Percentiles rank a stretch among this genome's conserved stretches.
Conservation (phyloP, 2,329 filamentous ascomycete species). For the Lizonia empirigonia region DNA sequence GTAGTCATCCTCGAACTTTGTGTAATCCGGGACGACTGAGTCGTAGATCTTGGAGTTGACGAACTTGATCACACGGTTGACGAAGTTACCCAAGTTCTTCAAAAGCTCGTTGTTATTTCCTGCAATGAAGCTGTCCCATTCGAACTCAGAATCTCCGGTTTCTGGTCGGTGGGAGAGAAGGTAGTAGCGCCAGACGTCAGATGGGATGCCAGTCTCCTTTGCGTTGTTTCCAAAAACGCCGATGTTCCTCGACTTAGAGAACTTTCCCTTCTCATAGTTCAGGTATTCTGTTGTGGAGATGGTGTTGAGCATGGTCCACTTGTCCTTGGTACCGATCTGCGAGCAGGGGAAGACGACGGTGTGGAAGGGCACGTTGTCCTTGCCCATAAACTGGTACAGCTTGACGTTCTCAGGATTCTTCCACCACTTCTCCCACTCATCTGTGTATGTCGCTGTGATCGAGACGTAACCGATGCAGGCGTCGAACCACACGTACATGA, state of each 20-base stretch:
- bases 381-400: slow-evolving; percentile 92
- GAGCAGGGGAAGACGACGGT: slow-evolving; percentile 89
- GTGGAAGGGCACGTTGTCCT: slow-evolving; percentile 87
- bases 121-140: slow-evolving; percentile 82
- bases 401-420: slow-evolving; percentile 84
- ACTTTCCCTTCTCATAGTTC: slow-evolving; percentile 65
- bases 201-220: slow-evolving; percentile 79
- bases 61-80: slow-evolving; percentile 66
- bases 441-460: slow-evolving; percentile 88
- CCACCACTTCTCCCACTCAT: slow-evolving; percentile 95
- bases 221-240: slow-evolving; percentile 93
- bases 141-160: slow-evolving; percentile 84
- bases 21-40: slow-evolving; percentile 70
- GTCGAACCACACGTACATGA: slow-evolving; percentile 94
- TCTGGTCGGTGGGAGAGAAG: slow-evolving; percentile 85
- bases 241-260: slow-evolving; percentile 87
- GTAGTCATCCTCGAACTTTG: slow-evolving; percentile 56
- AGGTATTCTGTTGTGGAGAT: slow-evolving; percentile 81
- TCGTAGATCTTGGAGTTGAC: slow-evolving; percentile 75
- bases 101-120: slow-evolving; percentile 90
- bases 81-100: slow-evolving; percentile 69
- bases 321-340: slow-evolving; percentile 80
- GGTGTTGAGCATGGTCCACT: slow-evolving; percentile 89
- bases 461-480: slow-evolving; percentile 95
- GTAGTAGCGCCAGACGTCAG: slow-evolving; percentile 94